These are phyloP conservation scores for Mortierella sp. DNA, from an alignment of 371 early-diverging fungal genomes.

Conservation along the genomic window DNA sequence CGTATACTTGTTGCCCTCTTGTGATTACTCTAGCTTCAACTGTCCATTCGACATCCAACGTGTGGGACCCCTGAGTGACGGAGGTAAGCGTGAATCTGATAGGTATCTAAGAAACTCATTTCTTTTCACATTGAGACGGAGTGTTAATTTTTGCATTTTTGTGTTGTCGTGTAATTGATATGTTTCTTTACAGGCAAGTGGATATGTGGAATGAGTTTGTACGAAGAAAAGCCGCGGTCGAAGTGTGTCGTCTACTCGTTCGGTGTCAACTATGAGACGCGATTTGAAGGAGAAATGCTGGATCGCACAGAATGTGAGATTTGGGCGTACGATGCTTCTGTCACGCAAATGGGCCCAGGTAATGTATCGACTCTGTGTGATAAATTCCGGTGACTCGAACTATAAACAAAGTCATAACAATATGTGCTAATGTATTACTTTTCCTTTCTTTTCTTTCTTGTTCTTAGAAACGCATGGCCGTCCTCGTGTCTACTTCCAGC, in stretches of 20 bases:
- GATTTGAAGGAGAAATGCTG: conserved; percentile 52
- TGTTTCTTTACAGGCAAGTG: conserved; percentile 18
- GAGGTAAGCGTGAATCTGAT: too few relatives aligned
- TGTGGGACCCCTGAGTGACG: conserved; percentile 38
- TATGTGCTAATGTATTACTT: too few relatives aligned
- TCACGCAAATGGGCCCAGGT: conserved; percentile 34
- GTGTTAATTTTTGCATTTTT: too few relatives aligned
- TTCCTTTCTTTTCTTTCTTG: neutral
- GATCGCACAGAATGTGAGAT: conserved; percentile 45
- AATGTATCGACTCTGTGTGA: conserved; percentile 7
- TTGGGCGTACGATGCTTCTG: conserved; percentile 47
- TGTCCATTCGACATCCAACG: conserved; percentile 47
- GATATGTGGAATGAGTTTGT: conserved; percentile 49
- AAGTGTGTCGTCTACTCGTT: conserved; percentile 52
- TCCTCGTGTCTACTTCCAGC: conserved; percentile 22
- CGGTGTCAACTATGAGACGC: conserved; percentile 49
- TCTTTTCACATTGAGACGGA: too few relatives aligned
- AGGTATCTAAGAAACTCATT: too few relatives aligned
- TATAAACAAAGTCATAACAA: too few relatives aligned
- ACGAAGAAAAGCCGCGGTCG: conserved; percentile 41
- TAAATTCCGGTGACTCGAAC: too few relatives aligned
- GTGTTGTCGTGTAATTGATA: neutral
- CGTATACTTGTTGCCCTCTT: neutral
- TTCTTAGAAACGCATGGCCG: conserved; percentile 15
- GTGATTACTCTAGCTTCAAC: conserved; percentile 8